Conservation (phyloP, 2,329 filamentous ascomycete genomes). For the Microdochium bolleyi region DNA sequence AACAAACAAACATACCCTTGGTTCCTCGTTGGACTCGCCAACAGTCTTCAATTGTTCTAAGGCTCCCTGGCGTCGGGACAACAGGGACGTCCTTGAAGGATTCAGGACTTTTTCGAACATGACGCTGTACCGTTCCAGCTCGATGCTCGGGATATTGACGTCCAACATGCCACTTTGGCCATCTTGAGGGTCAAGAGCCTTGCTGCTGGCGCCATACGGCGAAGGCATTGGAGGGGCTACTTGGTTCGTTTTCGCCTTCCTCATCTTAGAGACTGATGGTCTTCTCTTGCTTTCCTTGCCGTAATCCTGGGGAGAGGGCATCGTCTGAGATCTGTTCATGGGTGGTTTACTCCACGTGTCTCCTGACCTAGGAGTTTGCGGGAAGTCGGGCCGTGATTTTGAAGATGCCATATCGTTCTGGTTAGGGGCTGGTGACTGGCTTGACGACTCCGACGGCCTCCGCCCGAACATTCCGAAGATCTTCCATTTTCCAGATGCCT, state of each 20-base stretch:
- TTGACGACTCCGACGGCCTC: constrained; percentile 24
- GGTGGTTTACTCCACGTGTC: not conserved
- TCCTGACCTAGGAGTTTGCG: not conserved
- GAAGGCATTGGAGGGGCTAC: not conserved
- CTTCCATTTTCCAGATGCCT: constrained; percentile 49
- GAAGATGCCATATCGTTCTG: not conserved
- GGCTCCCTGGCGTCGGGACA: constrained; percentile 51
- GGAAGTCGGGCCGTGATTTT: not conserved
- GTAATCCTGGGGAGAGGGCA: not conserved
- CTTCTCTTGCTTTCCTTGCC: not conserved
- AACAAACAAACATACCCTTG: not conserved
- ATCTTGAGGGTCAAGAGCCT: constrained; percentile 11
- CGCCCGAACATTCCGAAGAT: constrained; percentile 48
- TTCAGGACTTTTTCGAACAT: constrained; percentile 80
- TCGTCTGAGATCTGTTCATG: not conserved
- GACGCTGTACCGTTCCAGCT: constrained; percentile 84
- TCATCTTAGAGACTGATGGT: not conserved
- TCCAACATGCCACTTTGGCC: constrained; percentile 38
- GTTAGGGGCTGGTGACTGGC: not conserved
- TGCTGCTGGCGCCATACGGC: constrained; percentile 2
- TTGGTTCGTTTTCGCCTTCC: not conserved
- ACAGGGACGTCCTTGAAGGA: constrained; percentile 30
- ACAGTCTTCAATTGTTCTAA: constrained; percentile 49
- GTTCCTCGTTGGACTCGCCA: constrained; percentile 26
- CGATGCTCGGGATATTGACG: constrained; percentile 71